Percentiles rank a stretch among this genome's conserved stretches.
Evolutionary conservation across 2,329 filamentous ascomycete genomes (phyloP).

Genomic region (Fusarium cyanostomum): DNA sequence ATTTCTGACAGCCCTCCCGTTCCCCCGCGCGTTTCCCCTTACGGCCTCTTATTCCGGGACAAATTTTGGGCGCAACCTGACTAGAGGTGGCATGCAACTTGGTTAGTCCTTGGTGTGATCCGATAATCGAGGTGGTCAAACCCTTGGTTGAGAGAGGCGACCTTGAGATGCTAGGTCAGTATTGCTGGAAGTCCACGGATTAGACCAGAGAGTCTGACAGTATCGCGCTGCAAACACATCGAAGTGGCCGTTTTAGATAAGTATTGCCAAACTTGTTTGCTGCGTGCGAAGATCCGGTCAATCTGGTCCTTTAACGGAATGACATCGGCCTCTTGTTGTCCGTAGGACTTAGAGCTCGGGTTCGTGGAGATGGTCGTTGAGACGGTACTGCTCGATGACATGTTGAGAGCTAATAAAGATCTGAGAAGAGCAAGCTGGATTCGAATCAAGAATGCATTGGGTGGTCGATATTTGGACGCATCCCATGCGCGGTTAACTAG

Average conservation of each 20-base stretch:
- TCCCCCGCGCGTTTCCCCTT: too few species aligned
- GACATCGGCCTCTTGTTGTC: not conserved
- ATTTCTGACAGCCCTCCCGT: too few species aligned
- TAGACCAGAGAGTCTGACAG: not conserved
- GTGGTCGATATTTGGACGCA: too few species aligned
- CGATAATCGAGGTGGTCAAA: conserved; percentile 7
- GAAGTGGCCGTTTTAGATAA: not conserved
- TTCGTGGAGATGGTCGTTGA: not conserved
- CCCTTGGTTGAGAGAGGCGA: not conserved
- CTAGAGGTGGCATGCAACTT: conserved; percentile 2
- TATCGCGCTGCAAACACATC: not conserved
- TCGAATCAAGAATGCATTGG: too few species aligned
- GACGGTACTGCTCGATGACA: not conserved
- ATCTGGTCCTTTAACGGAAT: not conserved
- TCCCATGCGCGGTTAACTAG: too few species aligned
- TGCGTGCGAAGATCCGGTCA: not conserved
- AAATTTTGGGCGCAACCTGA: too few species aligned
- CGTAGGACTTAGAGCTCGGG: not conserved
- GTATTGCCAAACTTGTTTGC: not conserved
- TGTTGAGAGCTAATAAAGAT: not conserved
- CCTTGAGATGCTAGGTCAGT: not conserved
- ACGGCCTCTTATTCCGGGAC: too few species aligned
- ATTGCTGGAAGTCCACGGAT: not conserved
- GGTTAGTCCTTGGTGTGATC: conserved; percentile 5
- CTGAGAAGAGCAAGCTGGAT: not conserved